Base-by-base conservation (phyloP, 2,329 filamentous ascomycete genomes). In the Cytospora chrysosperma region DNA sequence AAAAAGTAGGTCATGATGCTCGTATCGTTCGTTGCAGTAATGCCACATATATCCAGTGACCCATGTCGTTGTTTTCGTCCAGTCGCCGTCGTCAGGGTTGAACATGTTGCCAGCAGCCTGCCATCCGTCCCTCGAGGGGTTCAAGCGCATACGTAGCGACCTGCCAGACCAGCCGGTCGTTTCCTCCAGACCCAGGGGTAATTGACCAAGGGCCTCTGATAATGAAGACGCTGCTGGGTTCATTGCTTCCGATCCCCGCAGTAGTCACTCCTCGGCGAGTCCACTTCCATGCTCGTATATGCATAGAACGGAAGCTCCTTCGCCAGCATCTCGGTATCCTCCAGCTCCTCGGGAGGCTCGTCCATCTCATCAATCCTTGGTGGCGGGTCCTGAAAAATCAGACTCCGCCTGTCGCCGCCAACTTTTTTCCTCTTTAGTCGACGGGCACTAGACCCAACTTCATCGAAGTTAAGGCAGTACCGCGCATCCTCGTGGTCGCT, bases 321-420 rank as follows among this genome's bases (percentile, higher is more conserved):
- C 5, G 80, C 80, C 21, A 83, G 73, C n/a, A 74, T 70, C 58
- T 78, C 74, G 26, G 77, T 75, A 12, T 77, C 72, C 17, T 75
- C 69, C 52, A 72, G 72, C 56, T 80, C 79, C 49, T 81, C 79
- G 27, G 81, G 79, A 13, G 82, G 82, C 70, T 84, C 82, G 19
- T 84, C 82, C 1, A 82, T 74, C 72, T 85, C 82, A 43, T 83
- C 81, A 63, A 85, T 85, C 43, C 79, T 76, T 13, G 79, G 79
- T 56, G 77, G 79, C 34, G 81, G 81, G 63, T 84, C 81, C 24
- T 79, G 75, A 66, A 83, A 82, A 28, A 79, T 75, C n/a, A 82
- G 68, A 65, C 80, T 79, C 49, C 78, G 78, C 40, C 82, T 78
- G 54, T 78, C 73, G n/a, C 74, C 30, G 30, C 30, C 30, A 10